Base-by-base conservation (phyloP, 1,139 yeast species). In the Kodamaea fungicola region DNA sequence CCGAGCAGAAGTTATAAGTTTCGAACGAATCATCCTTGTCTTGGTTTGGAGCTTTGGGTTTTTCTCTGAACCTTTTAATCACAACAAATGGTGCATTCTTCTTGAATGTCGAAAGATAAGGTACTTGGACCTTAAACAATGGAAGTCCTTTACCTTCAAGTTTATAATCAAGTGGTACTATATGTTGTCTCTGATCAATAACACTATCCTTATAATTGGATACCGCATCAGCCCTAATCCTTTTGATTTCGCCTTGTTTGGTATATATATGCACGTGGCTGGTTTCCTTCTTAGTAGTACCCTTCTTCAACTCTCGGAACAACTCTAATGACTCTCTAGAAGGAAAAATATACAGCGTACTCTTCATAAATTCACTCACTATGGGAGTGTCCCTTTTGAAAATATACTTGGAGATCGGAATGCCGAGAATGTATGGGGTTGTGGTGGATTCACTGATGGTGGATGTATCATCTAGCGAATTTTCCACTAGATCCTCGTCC, bases 61-160 rank as follows among this genome's bases (percentile, higher is more conserved):
- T 42, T 42, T 69, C 74, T 21, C 55, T 47, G 42, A 49, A 68
- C 35, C 55, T 51, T 34, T 58, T 59, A 40, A 70, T 64, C 2
- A 60, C 41, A 39, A 67, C 51, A 37, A 52, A 63, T 1, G 76
- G 74, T 1, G 65, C 45, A 34, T 57, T 61, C 38, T 63, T 64
- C n/a, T 71, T 54, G 40, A 67, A 59, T 1, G 58, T 45, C 3
- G 70, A 58, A 55, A 69, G 52, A 45, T 62, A 64, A 0, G 74
- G 75, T 1, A 57, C 59, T 26, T 47, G 51, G 8, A 67, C 46
- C 44, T 61, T 67, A 45, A 70, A 58, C 7, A 69, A 40, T 0
- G 76, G 76, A 31, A 67, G 46, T 0, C 73, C 75, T 24, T 47
- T 25, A 0, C 74, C 75, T 39, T 47, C 47, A 7, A 49, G 29